A percentile compares a stretch with the other conserved stretches of the same genome.
Evolutionary conservation across 2,329 filamentous ascomycete species (phyloP).

Genomic region (Ophiostoma sp.): DNA sequence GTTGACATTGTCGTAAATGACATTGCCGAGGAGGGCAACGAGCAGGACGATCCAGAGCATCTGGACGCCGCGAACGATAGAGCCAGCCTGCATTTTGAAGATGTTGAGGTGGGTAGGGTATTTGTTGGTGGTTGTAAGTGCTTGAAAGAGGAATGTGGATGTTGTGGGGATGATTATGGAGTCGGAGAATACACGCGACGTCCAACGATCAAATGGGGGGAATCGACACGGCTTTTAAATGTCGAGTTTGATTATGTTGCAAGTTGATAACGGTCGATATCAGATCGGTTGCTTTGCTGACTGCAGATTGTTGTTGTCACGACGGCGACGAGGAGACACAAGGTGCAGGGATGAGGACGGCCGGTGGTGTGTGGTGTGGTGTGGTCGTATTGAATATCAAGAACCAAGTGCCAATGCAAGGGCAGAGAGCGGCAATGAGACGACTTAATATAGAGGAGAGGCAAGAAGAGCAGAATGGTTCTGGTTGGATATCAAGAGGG

Average conservation of each 20-base stretch:
- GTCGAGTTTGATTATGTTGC: neutral
- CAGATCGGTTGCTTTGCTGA: neutral
- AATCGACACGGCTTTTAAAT: neutral
- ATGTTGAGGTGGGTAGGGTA: neutral
- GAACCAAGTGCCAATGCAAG: neutral
- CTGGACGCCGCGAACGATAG: constrained; percentile 44
- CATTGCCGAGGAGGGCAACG: constrained; percentile 54
- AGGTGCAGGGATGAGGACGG: constrained; percentile 13
- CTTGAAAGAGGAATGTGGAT: neutral
- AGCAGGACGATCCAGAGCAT: constrained; percentile 50
- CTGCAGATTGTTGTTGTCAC: constrained; percentile 14
- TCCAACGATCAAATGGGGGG: neutral
- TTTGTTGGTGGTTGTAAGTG: constrained; percentile 8
- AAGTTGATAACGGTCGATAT: neutral
- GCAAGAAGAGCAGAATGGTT: neutral
- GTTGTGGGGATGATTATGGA: constrained; percentile 7
- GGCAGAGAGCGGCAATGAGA: neutral
- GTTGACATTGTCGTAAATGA: constrained; percentile 48
- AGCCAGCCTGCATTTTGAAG: constrained; percentile 35
- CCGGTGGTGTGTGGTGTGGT: constrained; percentile 16
- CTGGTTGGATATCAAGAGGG: neutral
- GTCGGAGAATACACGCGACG: neutral
- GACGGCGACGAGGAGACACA: constrained; percentile 25
- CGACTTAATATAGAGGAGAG: neutral
- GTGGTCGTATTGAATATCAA: constrained; percentile 9